Conservation (phyloP, 352 stramenopile species). For the Pythium brassicae region DNA sequence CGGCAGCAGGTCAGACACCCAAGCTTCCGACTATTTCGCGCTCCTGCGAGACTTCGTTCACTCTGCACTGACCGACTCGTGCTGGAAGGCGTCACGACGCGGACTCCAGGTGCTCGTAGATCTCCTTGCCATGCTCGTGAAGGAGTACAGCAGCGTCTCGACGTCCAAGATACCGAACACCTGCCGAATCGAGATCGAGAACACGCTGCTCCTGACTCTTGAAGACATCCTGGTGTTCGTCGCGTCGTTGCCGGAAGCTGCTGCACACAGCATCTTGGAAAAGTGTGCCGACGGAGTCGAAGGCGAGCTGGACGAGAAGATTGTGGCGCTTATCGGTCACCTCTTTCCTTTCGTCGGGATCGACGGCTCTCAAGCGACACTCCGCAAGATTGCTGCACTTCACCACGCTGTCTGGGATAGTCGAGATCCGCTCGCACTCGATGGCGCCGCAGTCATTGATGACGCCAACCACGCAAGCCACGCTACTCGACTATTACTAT, state of each 20-base stretch:
- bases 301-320: background rate
- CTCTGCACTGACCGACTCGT: background rate
- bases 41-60: constrained; percentile 10
- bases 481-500: constrained; percentile 20
- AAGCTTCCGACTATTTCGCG: constrained; percentile 2
- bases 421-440: background rate
- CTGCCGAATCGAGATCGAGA: constrained; percentile 21
- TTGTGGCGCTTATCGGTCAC: constrained; percentile 7
- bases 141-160: constrained; percentile 3
- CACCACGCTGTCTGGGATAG: background rate
- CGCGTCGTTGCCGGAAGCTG: background rate
- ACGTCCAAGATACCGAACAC: constrained; percentile 22
- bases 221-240: constrained; percentile 22
- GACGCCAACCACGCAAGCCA: constrained; percentile 4
- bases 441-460: background rate
- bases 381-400: background rate
- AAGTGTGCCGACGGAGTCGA: background rate
- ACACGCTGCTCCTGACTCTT: constrained; percentile 26
- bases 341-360: background rate
- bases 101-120: background rate
- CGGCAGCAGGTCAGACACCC: background rate
- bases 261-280: background rate
- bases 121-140: constrained; percentile 11
- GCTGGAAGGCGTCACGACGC: background rate
- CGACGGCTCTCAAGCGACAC: background rate